Evolutionary conservation across 2,329 filamentous ascomycete genomes (phyloP).

Genomic region (Aspergillus luchuensis): DNA sequence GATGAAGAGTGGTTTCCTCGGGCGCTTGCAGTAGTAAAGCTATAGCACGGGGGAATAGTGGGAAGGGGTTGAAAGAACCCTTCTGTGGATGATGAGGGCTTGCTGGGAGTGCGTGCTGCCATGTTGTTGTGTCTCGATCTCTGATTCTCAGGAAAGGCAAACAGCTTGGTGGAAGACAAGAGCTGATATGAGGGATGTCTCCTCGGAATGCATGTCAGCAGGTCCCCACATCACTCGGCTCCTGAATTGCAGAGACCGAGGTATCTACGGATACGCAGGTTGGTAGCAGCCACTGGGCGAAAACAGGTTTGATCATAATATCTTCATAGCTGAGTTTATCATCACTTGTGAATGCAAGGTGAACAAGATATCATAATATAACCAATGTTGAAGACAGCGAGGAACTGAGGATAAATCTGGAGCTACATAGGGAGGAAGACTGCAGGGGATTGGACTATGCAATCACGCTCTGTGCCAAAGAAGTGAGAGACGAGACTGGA

Average conservation of each 20-base stretch:
- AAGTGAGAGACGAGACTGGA: too few species aligned
- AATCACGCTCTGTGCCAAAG: too few species aligned
- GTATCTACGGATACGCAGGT: too few species aligned
- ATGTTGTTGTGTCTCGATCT: not conserved
- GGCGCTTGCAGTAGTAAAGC: not conserved
- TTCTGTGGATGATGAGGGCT: not conserved
- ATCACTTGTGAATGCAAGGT: too few species aligned
- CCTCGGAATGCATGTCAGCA: not conserved
- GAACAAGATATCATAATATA: too few species aligned
- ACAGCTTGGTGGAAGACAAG: not conserved
- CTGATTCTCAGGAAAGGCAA: not conserved
- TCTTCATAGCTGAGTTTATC: too few species aligned
- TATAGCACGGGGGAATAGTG: not conserved
- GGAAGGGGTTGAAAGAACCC: conserved; percentile 1
- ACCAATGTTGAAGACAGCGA: too few species aligned
- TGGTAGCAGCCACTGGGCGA: too few species aligned
- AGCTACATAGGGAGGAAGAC: too few species aligned
- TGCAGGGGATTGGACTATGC: too few species aligned
- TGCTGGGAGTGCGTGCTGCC: not conserved
- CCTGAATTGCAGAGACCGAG: not conserved
- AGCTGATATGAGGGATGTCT: not conserved
- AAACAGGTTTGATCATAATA: too few species aligned
- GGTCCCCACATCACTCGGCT: not conserved
- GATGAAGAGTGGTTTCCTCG: not conserved
- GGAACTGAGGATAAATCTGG: too few species aligned